Conservation (phyloP, 805 yeast species). For the Danielozyma ontarioensis region DNA sequence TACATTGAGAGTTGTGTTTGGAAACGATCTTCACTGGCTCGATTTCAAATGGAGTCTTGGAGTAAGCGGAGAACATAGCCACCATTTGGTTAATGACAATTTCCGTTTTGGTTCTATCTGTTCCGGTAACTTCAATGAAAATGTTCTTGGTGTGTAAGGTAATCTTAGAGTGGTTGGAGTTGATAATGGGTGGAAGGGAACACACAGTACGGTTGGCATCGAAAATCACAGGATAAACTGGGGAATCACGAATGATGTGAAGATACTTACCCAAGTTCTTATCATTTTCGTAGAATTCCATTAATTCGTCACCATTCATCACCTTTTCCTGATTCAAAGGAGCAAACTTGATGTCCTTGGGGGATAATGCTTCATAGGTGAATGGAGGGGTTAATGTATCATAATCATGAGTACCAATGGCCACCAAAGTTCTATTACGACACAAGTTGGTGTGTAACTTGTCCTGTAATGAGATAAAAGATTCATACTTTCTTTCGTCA, state of each 20-base stretch:
- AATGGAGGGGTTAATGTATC: slow-evolving; percentile 79
- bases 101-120: slow-evolving; percentile 91
- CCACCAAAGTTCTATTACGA: slow-evolving; percentile 95
- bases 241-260: slow-evolving; percentile 81
- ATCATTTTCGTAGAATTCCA: slow-evolving; percentile 89
- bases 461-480: slow-evolving; percentile 94
- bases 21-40: slow-evolving; percentile 88
- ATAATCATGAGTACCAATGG: slow-evolving; percentile 96
- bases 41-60: slow-evolving; percentile 72
- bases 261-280: slow-evolving; percentile 85
- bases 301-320: slow-evolving; percentile 70
- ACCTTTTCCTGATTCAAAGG: slow-evolving; percentile 69
- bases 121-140: slow-evolving; percentile 90
- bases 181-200: slow-evolving; percentile 95
- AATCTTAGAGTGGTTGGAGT: slow-evolving; percentile 86
- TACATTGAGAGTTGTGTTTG: slow-evolving; percentile 69
- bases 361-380: slow-evolving; percentile 79
- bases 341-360: slow-evolving; percentile 65
- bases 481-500: slow-evolving; percentile 81
- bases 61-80: slow-evolving; percentile 92
- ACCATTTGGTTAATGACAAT: slow-evolving; percentile 88
- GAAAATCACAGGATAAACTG: slow-evolving; percentile 84
- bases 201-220: slow-evolving; percentile 75
- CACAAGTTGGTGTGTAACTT: slow-evolving; percentile 92
- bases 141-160: slow-evolving; percentile 79